Evolutionary conservation across 179 eudicot genomes (phyloP).

Genomic region (Silene coronaria): DNA sequence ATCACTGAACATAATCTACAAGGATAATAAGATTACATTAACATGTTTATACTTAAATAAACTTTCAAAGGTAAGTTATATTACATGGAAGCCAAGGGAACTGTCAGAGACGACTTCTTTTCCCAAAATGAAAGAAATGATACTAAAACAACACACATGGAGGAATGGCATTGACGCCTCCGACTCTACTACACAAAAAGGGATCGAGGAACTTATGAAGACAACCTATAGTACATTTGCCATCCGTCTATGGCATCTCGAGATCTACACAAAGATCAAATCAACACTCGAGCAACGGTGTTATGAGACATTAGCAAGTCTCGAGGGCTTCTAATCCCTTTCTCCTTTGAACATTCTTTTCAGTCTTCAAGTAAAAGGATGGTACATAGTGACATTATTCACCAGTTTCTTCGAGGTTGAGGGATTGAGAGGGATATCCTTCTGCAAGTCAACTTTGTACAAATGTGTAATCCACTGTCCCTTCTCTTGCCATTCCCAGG

Average conservation of each 20-base stretch:
- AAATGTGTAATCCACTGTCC: not conserved
- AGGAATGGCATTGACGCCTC: not conserved
- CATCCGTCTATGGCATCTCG: not conserved
- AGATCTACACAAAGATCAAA: not conserved
- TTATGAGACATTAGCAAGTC: not conserved
- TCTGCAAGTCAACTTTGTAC: not conserved
- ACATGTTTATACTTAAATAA: not conserved
- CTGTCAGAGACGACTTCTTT: not conserved
- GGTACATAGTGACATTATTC: conserved; percentile 5
- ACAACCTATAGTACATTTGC: not conserved
- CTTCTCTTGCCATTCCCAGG: conserved; percentile 8
- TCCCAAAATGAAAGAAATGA: not conserved
- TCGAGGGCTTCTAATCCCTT: not conserved
- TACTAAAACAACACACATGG: not conserved
- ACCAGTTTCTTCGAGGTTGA: not conserved
- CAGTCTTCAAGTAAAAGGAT: not conserved
- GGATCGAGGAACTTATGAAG: not conserved
- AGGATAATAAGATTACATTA: too few species aligned
- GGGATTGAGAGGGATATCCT: not conserved
- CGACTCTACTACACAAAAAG: not conserved
- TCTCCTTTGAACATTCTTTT: not conserved
- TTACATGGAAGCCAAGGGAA: not conserved
- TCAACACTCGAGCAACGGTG: not conserved
- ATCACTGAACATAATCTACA: too few species aligned
- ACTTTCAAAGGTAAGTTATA: not conserved